Evolutionary conservation across 805 yeast genomes (phyloP).

Genomic region (Brettanomyces anomalus): DNA sequence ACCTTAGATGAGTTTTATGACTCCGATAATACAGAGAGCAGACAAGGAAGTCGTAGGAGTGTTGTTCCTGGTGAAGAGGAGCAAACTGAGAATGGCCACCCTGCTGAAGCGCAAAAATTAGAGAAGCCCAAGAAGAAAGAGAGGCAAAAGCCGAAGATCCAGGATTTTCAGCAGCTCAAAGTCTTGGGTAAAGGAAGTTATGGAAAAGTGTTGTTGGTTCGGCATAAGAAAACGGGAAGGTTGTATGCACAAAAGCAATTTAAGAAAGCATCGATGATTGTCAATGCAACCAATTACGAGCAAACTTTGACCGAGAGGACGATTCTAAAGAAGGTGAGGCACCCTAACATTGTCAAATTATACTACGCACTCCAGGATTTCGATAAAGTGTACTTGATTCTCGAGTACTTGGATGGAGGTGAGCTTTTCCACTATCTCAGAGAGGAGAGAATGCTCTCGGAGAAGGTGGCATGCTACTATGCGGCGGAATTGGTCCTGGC

Average conservation of each 20-base stretch:
- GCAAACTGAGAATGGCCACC: not conserved
- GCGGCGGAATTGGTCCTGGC: constrained; percentile 78
- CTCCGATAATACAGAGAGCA: constrained; percentile 18
- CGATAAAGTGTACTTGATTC: constrained; percentile 60
- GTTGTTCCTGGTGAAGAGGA: not conserved
- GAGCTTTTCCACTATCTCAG: constrained; percentile 65
- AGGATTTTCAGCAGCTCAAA: constrained; percentile 67
- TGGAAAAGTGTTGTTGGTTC: constrained; percentile 76
- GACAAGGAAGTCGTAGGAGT: constrained; percentile 9
- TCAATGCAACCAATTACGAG: constrained; percentile 48
- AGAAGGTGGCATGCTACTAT: constrained; percentile 65
- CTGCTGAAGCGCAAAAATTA: constrained; percentile 1
- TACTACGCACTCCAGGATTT: constrained; percentile 80
- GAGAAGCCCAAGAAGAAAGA: not conserved
- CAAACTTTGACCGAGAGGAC: constrained; percentile 75
- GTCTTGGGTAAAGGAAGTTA: constrained; percentile 85
- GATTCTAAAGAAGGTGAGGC: constrained; percentile 61
- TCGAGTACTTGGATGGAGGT: constrained; percentile 86
- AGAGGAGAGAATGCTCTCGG: constrained; percentile 37
- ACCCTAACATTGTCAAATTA: constrained; percentile 74
- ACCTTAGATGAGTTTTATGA: constrained; percentile 33
- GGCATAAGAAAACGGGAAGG: constrained; percentile 50
- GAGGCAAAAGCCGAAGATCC: constrained; percentile 15
- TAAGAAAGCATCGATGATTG: constrained; percentile 70
- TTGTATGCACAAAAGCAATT: constrained; percentile 83